These are phyloP conservation scores for Botrytis pseudocinerea DNA, from an alignment of 2,329 filamentous ascomycete species.

Conservation along the genomic window DNA sequence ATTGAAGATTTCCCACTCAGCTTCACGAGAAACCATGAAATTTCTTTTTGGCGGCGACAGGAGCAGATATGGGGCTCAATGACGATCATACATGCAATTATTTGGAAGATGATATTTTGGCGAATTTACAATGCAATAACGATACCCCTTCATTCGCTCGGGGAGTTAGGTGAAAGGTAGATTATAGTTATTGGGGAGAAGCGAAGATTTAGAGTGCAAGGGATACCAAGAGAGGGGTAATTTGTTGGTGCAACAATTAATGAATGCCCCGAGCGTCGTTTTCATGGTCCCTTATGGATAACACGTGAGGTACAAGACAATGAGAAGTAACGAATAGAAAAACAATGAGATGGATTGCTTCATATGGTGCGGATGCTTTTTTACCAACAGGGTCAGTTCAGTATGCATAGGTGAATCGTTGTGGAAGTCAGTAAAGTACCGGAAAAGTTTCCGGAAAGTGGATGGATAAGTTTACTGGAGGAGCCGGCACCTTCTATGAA, in stretches of 20 bases:
- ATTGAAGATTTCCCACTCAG: conserved; percentile 23
- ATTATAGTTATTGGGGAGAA: neutral
- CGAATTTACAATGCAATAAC: conserved; percentile 15
- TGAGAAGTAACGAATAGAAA: neutral
- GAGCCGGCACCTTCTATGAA: no score
- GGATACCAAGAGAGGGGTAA: neutral
- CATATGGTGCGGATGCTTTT: neutral
- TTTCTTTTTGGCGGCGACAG: neutral
- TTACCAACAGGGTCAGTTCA: neutral
- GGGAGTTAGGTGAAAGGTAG: conserved; percentile 1
- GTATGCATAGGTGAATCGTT: neutral
- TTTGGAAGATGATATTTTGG: conserved; percentile 15
- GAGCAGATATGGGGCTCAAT: neutral
- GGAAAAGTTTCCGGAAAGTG: neutral
- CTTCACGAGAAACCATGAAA: neutral
- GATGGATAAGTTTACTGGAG: neutral
- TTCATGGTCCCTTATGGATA: neutral
- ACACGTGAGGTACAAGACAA: neutral
- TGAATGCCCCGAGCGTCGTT: neutral
- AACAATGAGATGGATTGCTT: neutral
- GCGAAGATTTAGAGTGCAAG: neutral
- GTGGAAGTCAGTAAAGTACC: neutral
- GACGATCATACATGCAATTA: neutral
- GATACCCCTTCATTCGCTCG: conserved; percentile 25
- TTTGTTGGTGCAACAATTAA: neutral